Base-by-base conservation (phyloP, 257 asterid genomes). In the Ilex aquifolium region DNA sequence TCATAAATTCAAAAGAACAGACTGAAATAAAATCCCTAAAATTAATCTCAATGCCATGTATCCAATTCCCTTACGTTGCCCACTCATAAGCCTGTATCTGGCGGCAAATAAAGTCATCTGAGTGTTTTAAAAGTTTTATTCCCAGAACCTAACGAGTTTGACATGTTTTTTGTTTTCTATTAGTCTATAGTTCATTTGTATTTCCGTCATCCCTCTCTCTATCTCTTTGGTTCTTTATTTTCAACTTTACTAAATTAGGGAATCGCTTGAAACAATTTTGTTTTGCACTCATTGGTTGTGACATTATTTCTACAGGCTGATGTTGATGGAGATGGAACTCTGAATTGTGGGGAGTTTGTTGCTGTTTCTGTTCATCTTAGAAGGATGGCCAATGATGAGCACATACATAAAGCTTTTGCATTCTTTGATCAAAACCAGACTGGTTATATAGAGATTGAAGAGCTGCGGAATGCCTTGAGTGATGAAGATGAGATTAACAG, bases 311-410 rank as follows among this genome's bases (percentile, higher is more conserved):
- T 54, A 61, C 76, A 83, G 86, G 85, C 87, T 55, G 90, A 81
- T 79, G 76, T 79, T 50, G 80, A 81, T 69, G 72, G 87, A 56
- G 87, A 83, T 72, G 85, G 85, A 65, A 69, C 67, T 52, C 67
- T 83, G 68, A 74, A 76, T 63, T 83, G 78, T 6, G 80, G 71
- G 61, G 90, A 83, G 71, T 80, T 83, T 68, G 83, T 83, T 15
- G 87, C 85, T 4, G 80, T 83, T 40, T 74, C 80, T 1, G 81
- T 83, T 58, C 87, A 83, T 76, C 78, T 83, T 16, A 74, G 72
- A 17, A 80, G 77, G 69, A 78, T 83, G 82, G 85, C 83, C 48
- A 83, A 83, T 55, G 90, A 83, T 14, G 90, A 83, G 69, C 90
- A 83, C 76, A 72, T 83, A 46, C 87, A 76, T 69, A 76, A 72